phyloP scores from a whole-genome alignment of 345 rosid genomes.

The Moricandia arvensis region DNA sequence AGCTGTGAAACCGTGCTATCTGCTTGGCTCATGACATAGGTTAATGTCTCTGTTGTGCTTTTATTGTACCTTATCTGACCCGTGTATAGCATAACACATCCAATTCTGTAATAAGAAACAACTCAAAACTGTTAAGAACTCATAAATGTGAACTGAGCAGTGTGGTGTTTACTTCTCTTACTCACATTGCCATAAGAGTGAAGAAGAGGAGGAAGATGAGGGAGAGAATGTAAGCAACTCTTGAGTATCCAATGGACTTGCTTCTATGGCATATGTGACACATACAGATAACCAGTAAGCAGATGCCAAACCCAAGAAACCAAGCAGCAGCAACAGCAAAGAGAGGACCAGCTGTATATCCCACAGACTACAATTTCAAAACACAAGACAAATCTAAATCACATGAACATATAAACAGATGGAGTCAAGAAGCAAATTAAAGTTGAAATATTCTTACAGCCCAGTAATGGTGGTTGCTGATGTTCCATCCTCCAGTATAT shows the following conservation, averaged over 20 bases:
- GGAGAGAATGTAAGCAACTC: constrained; percentile 59
- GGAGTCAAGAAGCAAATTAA: background rate
- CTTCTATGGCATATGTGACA: constrained; percentile 51
- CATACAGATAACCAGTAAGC: constrained; percentile 49
- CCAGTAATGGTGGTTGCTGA: constrained; percentile 84
- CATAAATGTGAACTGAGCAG: background rate
- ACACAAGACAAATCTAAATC: constrained; percentile 16
- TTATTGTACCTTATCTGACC: constrained; percentile 71
- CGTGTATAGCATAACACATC: constrained; percentile 71
- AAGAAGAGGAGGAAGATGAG: constrained; percentile 66
- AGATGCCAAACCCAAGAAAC: constrained; percentile 75
- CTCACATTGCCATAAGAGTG: constrained; percentile 68
- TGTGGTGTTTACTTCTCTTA: background rate
- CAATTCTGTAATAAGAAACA: constrained; percentile 52
- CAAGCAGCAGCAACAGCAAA: constrained; percentile 63
- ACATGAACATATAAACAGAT: background rate
- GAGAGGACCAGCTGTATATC: constrained; percentile 77
- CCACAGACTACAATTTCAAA: constrained; percentile 67
- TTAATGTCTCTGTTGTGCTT: constrained; percentile 69
- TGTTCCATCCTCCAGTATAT: constrained; percentile 89
- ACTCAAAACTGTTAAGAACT: constrained; percentile 2
- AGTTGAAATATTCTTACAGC: constrained; percentile 55
- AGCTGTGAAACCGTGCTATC: constrained; percentile 59
- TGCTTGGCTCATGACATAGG: constrained; percentile 71
- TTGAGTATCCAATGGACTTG: constrained; percentile 59